Percentiles rank a stretch among this genome's conserved stretches.
phyloP scores from a whole-genome alignment of 2,329 filamentous ascomycete genomes.

The Fusarium mundagurra region DNA sequence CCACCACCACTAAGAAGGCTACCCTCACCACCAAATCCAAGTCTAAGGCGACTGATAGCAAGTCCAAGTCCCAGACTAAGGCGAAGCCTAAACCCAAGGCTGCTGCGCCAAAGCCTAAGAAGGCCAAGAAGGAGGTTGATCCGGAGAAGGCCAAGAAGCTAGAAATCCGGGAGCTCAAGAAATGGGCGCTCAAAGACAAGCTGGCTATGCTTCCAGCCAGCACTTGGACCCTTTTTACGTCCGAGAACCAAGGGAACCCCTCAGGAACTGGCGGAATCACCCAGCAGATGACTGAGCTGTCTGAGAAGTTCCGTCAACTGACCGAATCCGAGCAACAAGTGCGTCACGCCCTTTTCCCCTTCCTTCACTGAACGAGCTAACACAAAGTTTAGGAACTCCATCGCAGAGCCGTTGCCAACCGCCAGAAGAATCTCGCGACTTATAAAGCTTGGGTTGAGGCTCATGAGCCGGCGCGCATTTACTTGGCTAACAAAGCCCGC shows the following conservation, averaged over 20 bases:
- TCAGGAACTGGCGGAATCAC: slow-evolving; percentile 16
- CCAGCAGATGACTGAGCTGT: slow-evolving; percentile 41
- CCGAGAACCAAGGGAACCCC: slow-evolving; percentile 42
- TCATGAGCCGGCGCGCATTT: slow-evolving; percentile 52
- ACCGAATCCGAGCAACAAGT: slow-evolving; percentile 55
- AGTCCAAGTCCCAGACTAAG: slow-evolving; percentile 44
- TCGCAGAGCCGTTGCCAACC: slow-evolving; percentile 52
- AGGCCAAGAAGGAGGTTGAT: slow-evolving; percentile 48
- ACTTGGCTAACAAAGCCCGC: slow-evolving; percentile 60
- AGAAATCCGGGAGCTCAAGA: slow-evolving; percentile 51
- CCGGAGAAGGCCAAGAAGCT: slow-evolving; percentile 48
- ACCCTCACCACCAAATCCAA: slow-evolving; percentile 32
- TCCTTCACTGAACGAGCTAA: neutral
- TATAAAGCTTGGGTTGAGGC: slow-evolving; percentile 61
- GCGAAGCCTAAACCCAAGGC: slow-evolving; percentile 41
- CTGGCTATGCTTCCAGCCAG: slow-evolving; percentile 47
- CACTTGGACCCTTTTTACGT: slow-evolving; percentile 53
- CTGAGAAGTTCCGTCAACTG: slow-evolving; percentile 54
- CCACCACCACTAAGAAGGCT: slow-evolving; percentile 26
- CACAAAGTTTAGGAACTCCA: slow-evolving; percentile 43
- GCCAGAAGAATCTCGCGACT: slow-evolving; percentile 50
- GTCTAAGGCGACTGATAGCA: slow-evolving; percentile 35
- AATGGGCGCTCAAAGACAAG: slow-evolving; percentile 53
- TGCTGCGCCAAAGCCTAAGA: slow-evolving; percentile 43
- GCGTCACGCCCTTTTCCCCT: slow-evolving; percentile 31